Evolutionary conservation across 139 green algal species (phyloP).

Genomic region (Edaphochlamys debaryana): DNA sequence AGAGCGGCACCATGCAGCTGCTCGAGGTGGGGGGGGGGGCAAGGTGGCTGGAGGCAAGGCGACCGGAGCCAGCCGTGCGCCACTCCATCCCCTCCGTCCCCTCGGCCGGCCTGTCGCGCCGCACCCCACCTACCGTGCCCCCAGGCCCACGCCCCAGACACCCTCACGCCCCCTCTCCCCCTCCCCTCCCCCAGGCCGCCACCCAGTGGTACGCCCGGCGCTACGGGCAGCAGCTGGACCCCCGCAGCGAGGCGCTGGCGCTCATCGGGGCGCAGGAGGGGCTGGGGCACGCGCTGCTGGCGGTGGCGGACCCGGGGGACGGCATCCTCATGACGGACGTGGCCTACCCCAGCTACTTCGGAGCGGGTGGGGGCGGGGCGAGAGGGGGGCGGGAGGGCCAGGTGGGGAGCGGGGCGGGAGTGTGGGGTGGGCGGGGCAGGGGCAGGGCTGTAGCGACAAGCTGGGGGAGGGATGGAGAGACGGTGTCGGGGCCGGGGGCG

Average conservation of each 20-base stretch:
- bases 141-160: too few species aligned
- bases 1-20: conserved; percentile 57
- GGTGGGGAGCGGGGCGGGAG: neutral
- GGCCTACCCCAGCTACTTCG: conserved; percentile 61
- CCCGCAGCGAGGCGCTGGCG: conserved; percentile 47
- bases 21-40: conserved; percentile 35
- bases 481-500: too few species aligned
- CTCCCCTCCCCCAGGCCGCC: neutral
- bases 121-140: too few species aligned
- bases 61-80: too few species aligned
- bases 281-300: conserved; percentile 60
- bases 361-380: conserved; percentile 28
- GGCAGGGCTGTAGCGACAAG: neutral
- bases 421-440: neutral
- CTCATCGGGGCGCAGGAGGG: conserved; percentile 58
- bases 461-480: neutral
- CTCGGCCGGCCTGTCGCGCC: neutral
- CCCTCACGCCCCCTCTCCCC: too few species aligned
- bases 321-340: conserved; percentile 53
- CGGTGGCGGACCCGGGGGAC: conserved; percentile 54
- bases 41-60: too few species aligned
- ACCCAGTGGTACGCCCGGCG: conserved; percentile 29
- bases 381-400: neutral
- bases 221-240: conserved; percentile 51
- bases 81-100: too few species aligned